Evolutionary conservation across 1,284 basidiomycete genomes (phyloP), one percentile per base, ranked within the genome.

Genomic region (Papiliotrema laurentii): DNA sequence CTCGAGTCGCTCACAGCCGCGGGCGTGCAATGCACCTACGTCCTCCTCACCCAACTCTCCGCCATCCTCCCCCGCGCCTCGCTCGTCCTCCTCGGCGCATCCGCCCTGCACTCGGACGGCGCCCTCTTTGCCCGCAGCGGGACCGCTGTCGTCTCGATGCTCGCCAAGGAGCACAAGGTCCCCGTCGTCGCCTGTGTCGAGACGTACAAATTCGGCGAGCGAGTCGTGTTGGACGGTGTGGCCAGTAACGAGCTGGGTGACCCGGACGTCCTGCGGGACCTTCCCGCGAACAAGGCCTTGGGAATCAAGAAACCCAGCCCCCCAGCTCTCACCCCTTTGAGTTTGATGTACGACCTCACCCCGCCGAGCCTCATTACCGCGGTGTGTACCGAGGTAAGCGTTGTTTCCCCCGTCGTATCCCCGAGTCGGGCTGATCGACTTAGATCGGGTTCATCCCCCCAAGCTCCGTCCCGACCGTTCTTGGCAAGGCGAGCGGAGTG

Each of bases 161-260:
- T 97, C 79, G 89, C 91, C 0, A 89, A 90, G 70, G 83, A 84
- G 47, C 82, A 87, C 64, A 85, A 84, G 19, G 85, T 97, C 1
- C 96, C 96, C 6, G 91, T 97, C 16, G 84, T 98, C 44, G 91
- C 94, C 16, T 97, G 92, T 63, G 96, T 93, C 62, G 96, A 98
- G 75, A 98, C 96, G 18, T 97, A 97, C 79, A 99, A 99, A 72
- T 97, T 96, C 64, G 87, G 87, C 21, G 96, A 98, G 61, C 83
- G 84, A 30, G 86, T 98, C 30, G 86, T 90, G 70, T 78, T 98
- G 43, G 96, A 99, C 72, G 87, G 87, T 27, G 91, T 99, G 58
- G 91, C 89, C 26, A 90, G 89, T 71, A 99, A 99, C 69, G 96
- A 99, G 74, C 77, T 96, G 30, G 90, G 92, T 85, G 61, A 66